Evolutionary conservation across 1,284 basidiomycete species (phyloP).

Genomic region (Puccinia sorghi): DNA sequence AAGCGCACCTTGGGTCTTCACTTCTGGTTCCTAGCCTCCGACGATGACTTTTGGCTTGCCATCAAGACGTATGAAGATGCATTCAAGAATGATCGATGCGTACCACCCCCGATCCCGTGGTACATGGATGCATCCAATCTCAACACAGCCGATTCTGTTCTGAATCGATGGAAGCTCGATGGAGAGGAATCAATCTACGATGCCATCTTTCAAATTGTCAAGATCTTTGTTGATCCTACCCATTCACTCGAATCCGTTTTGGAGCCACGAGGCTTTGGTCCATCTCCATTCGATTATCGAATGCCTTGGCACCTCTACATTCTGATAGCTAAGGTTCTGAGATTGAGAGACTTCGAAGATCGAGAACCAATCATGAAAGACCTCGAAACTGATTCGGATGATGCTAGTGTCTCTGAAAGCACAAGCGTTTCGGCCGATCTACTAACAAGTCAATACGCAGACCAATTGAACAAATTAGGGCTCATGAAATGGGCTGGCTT

Average conservation of each 20-base stretch:
- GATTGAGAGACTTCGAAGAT: constrained; percentile 81
- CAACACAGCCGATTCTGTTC: not conserved
- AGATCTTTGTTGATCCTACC: constrained; percentile 66
- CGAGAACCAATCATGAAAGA: constrained; percentile 62
- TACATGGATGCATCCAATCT: constrained; percentile 63
- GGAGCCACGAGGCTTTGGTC: constrained; percentile 70
- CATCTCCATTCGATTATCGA: constrained; percentile 75
- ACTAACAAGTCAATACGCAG: constrained; percentile 79
- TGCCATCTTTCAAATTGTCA: constrained; percentile 79
- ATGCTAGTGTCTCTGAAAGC: constrained; percentile 62
- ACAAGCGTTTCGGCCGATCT: constrained; percentile 80
- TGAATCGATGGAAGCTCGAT: constrained; percentile 32
- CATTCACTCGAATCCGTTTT: constrained; percentile 63
- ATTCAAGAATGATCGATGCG: constrained; percentile 53
- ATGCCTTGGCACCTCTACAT: constrained; percentile 93
- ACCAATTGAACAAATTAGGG: constrained; percentile 78
- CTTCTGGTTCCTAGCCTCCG: constrained; percentile 73
- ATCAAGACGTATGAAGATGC: constrained; percentile 65
- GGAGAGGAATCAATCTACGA: constrained; percentile 63
- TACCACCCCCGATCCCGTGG: constrained; percentile 61
- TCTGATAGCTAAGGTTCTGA: constrained; percentile 77
- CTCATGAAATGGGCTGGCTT: constrained; percentile 84
- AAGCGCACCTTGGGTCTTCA: constrained; percentile 87
- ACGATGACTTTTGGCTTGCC: constrained; percentile 49
- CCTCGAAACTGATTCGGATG: constrained; percentile 57